These are phyloP conservation scores for Metarhizium guizhouense DNA, from an alignment of 2,329 filamentous ascomycete species.

Conservation along the genomic window DNA sequence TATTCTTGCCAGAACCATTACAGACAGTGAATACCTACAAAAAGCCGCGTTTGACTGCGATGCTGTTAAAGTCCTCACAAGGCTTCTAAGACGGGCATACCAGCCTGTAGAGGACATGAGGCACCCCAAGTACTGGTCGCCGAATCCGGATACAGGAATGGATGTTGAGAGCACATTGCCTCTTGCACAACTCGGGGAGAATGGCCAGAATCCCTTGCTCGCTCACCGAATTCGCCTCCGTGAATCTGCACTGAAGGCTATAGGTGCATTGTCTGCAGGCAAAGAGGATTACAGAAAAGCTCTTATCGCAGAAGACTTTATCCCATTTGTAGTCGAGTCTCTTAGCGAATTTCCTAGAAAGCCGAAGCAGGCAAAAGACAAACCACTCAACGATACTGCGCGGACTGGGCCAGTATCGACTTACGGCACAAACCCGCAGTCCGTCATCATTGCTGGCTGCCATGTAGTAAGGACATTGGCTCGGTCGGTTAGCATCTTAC, in stretches of 20 bases:
- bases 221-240: conserved; percentile 68
- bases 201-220: conserved; percentile 50
- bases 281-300: conserved; percentile 79
- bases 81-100: conserved; percentile 43
- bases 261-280: conserved; percentile 72
- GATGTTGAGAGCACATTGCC: conserved; percentile 23
- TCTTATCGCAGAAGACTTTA: conserved; percentile 72
- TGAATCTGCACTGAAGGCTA: conserved; percentile 65
- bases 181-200: conserved; percentile 44
- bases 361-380: conserved; percentile 32
- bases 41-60: conserved; percentile 66
- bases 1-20: conserved; percentile 69
- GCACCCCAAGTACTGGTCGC: conserved; percentile 29
- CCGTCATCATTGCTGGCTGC: conserved; percentile 78
- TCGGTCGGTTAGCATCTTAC: conserved; percentile 72
- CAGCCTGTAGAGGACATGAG: conserved; percentile 28
- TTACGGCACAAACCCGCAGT: conserved; percentile 64
- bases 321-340: conserved; percentile 77
- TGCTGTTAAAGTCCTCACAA: conserved; percentile 36
- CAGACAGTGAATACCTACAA: conserved; percentile 71
- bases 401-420: conserved; percentile 27
- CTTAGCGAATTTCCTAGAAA: conserved; percentile 49
- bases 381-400: conserved; percentile 23
- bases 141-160: conserved; percentile 25
- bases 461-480: conserved; percentile 73